Conservation (phyloP, 371 early-diverging fungal species). For the Homolaphlyctis polyrhiza region DNA sequence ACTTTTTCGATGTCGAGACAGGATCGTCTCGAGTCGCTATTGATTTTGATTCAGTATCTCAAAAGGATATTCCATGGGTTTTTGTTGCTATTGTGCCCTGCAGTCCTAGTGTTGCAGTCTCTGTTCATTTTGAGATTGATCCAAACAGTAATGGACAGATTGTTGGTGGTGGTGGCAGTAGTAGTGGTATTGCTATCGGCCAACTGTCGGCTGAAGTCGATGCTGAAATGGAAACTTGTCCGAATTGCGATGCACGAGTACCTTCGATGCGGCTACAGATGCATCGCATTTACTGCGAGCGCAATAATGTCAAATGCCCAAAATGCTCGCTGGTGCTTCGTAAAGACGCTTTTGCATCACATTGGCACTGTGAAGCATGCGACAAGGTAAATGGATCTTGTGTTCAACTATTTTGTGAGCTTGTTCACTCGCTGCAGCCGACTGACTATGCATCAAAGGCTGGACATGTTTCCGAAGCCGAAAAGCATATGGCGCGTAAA, state of each 20-base stretch:
- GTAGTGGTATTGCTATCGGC: too few relatives aligned
- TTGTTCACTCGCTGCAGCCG: neutral
- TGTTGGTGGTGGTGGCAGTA: too few relatives aligned
- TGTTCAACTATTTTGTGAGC: neutral
- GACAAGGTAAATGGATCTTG: constrained; percentile 26
- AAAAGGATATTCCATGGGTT: constrained; percentile 7
- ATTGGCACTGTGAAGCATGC: constrained; percentile 82
- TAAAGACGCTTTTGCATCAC: constrained; percentile 56
- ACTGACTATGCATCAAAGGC: neutral
- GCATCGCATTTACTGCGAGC: constrained; percentile 71
- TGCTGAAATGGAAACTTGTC: constrained; percentile 36
- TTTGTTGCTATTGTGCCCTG: constrained; percentile 45
- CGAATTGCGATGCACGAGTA: constrained; percentile 68
- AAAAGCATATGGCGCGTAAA: constrained; percentile 62
- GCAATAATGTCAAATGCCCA: constrained; percentile 69
- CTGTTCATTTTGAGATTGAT: constrained; percentile 11
- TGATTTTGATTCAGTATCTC: constrained; percentile 12
- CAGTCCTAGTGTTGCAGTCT: constrained; percentile 23
- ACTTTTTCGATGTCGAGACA: constrained; percentile 17
- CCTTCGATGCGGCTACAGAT: constrained; percentile 47
- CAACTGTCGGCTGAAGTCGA: too few relatives aligned
- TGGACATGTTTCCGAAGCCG: constrained; percentile 41
- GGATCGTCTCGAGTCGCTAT: constrained; percentile 9
- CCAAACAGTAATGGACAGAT: too few relatives aligned
- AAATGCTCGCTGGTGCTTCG: constrained; percentile 64